These are phyloP conservation scores for Candida alai DNA, from an alignment of 805 yeast species.

Conservation along the genomic window DNA sequence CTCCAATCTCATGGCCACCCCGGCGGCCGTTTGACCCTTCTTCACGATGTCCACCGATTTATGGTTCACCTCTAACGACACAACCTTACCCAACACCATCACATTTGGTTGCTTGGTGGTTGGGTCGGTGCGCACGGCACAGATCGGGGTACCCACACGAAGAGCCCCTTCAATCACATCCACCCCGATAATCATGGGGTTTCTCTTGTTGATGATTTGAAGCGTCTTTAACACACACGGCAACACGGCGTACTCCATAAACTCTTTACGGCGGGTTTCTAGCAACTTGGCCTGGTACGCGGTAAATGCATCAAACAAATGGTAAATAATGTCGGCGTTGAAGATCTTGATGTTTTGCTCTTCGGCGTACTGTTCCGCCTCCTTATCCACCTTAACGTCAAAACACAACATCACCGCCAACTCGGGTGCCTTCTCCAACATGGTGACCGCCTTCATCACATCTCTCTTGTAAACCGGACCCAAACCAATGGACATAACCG, in stretches of 20 bases:
- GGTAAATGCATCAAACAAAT: constrained; percentile 90
- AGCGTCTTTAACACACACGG: constrained; percentile 94
- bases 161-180: constrained; percentile 91
- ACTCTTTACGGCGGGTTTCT: constrained; percentile 87
- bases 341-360: constrained; percentile 90
- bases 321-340: constrained; percentile 95
- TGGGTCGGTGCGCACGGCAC: constrained; percentile 89
- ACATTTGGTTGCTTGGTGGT: constrained; percentile 69
- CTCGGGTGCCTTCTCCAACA: constrained; percentile 96
- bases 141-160: constrained; percentile 90
- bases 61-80: constrained; percentile 94
- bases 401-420: constrained; percentile 97
- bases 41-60: constrained; percentile 73
- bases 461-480: constrained; percentile 99
- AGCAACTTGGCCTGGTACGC: constrained; percentile 85
- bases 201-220: constrained; percentile 96
- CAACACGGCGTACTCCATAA: constrained; percentile 83
- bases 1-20: constrained; percentile 98
- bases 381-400: constrained; percentile 95
- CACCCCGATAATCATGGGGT: constrained; percentile 99
- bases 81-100: constrained; percentile 80
- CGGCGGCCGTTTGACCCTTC: constrained; percentile 95
- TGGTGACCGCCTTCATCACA: constrained; percentile 94
- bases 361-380: constrained; percentile 96
- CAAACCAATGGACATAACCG: constrained; percentile 96